These are phyloP conservation scores for Microbotryum saponariae DNA, from an alignment of 1,284 basidiomycete genomes.

Conservation along the genomic window DNA sequence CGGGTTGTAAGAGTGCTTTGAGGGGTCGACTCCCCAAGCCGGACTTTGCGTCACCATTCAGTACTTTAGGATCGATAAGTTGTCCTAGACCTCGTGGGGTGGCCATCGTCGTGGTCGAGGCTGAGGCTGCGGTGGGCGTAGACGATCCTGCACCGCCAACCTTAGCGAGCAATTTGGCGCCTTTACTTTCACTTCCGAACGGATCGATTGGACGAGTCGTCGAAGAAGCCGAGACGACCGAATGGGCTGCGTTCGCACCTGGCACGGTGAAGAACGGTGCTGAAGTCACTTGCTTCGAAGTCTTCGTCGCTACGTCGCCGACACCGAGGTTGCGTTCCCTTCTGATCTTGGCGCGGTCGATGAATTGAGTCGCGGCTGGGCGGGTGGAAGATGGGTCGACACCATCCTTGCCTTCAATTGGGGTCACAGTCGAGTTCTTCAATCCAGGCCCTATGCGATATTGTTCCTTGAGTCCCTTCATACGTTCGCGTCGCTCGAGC, in stretches of 20 bases:
- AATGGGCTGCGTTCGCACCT: constrained; percentile 5
- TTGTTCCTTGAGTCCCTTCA: constrained; percentile 16
- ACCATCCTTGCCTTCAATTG: background rate
- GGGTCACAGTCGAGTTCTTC: constrained; percentile 7
- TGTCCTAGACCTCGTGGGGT: too few relatives aligned
- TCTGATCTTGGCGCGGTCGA: constrained; percentile 23
- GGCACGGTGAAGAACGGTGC: constrained; percentile 19
- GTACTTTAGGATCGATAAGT: too few relatives aligned
- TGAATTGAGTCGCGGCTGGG: background rate
- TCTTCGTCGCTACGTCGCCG: background rate
- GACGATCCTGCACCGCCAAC: background rate
- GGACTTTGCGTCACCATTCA: too few relatives aligned
- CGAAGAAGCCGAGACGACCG: background rate
- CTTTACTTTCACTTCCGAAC: constrained; percentile 16
- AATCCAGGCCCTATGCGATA: background rate
- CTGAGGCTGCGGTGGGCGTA: too few relatives aligned
- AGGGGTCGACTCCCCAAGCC: too few relatives aligned
- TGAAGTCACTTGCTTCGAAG: background rate
- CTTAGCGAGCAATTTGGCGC: constrained; percentile 21
- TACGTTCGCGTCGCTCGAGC: constrained; percentile 17
- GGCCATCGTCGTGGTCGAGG: too few relatives aligned
- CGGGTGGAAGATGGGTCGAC: too few relatives aligned
- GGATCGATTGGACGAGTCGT: constrained; percentile 1
- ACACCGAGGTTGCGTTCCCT: constrained; percentile 10
- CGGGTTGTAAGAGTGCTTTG: too few relatives aligned